These are phyloP conservation scores for Anisogramma anomala DNA, from an alignment of 2,329 filamentous ascomycete species.

Conservation along the genomic window DNA sequence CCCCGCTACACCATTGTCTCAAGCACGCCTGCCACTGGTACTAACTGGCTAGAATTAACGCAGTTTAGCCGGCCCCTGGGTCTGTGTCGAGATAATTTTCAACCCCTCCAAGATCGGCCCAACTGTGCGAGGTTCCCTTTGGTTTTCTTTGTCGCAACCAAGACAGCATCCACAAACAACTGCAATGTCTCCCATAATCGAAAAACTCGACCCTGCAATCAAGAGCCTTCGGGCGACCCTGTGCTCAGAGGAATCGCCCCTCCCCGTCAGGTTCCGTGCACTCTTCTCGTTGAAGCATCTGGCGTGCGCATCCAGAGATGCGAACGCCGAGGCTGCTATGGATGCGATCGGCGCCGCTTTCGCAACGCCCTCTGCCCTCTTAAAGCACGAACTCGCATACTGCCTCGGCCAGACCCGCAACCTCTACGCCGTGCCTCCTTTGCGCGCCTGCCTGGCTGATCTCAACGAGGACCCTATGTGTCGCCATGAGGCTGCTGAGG, in stretches of 20 bases:
- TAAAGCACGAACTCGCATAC: slow-evolving; percentile 96
- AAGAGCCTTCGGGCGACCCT: slow-evolving; percentile 61
- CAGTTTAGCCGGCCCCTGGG: too few species aligned
- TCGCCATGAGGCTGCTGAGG: slow-evolving; percentile 91
- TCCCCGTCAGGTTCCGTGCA: slow-evolving; percentile 84
- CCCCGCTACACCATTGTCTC: too few species aligned
- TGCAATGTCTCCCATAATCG: slow-evolving; percentile 19
- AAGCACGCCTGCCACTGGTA: too few species aligned
- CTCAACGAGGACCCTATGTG: slow-evolving; percentile 86
- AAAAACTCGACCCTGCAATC: slow-evolving; percentile 34
- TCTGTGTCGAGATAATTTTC: too few species aligned
- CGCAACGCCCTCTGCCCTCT: slow-evolving; percentile 68
- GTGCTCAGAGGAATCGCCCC: slow-evolving; percentile 65
- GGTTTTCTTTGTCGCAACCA: too few species aligned
- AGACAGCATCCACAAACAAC: neutral
- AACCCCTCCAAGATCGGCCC: too few species aligned
- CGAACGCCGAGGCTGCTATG: slow-evolving; percentile 48
- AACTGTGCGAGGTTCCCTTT: too few species aligned
- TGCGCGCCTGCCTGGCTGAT: slow-evolving; percentile 66
- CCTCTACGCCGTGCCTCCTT: slow-evolving; percentile 56
- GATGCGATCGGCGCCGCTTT: slow-evolving; percentile 84
- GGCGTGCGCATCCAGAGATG: slow-evolving; percentile 55
- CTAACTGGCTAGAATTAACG: too few species aligned
- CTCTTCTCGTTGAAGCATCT: slow-evolving; percentile 97
- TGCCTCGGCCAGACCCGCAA: slow-evolving; percentile 88